These are phyloP conservation scores for Thraustochytrium sp. DNA, from an alignment of 352 stramenopile genomes.

Conservation along the genomic window DNA sequence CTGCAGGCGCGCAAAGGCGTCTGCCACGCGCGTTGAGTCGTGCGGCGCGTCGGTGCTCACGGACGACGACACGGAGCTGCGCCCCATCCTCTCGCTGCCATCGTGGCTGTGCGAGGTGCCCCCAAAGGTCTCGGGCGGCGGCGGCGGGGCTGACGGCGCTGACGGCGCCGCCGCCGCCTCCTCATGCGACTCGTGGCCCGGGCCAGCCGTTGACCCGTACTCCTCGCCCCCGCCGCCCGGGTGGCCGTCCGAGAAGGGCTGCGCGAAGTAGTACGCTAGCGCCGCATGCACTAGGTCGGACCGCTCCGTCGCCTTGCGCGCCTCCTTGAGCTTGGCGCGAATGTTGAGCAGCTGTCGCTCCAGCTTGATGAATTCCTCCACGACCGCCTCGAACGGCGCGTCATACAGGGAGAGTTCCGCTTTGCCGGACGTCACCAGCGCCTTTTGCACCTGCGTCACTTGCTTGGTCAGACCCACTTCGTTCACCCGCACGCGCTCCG, in stretches of 20 bases:
- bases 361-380: conserved; percentile 2
- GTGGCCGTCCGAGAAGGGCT: conserved; percentile 4
- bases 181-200: background rate
- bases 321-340: background rate
- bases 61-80: too few species aligned
- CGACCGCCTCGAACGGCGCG: background rate
- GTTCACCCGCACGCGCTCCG: background rate
- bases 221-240: background rate
- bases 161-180: background rate
- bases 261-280: background rate
- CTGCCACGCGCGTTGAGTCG: background rate
- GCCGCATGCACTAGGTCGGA: conserved; percentile 9
- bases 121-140: background rate
- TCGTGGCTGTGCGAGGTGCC: background rate
- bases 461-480: background rate
- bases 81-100: too few species aligned
- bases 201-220: background rate
- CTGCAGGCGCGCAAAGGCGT: background rate
- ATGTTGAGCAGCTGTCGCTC: conserved; percentile 7
- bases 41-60: too few species aligned
- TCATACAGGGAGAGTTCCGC: conserved; percentile 11
- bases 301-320: background rate
- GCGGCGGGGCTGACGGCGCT: background rate
- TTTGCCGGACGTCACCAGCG: conserved; percentile 4
- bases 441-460: conserved; percentile 8